Conservation (phyloP, 305 asterid species). For the Andrographis paniculata region DNA sequence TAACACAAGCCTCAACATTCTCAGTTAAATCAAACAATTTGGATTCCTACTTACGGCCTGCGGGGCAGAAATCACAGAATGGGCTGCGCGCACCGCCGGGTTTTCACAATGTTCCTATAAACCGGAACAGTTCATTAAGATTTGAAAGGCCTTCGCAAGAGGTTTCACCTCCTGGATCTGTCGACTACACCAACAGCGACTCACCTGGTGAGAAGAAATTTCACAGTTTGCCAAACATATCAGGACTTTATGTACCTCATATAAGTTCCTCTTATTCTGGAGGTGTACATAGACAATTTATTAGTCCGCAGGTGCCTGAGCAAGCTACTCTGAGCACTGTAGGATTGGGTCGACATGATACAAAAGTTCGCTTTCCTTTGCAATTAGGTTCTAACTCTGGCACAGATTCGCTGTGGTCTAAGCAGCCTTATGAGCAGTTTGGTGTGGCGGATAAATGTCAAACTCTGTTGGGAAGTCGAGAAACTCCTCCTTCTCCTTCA, state of each 20-base stretch:
- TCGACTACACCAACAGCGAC: constrained; percentile 30
- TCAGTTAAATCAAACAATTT: constrained; percentile 28
- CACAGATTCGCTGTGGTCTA: constrained; percentile 68
- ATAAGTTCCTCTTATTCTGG: constrained; percentile 35
- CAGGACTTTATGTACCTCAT: constrained; percentile 60
- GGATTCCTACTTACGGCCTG: constrained; percentile 42
- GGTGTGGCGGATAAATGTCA: constrained; percentile 90
- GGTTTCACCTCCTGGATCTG: constrained; percentile 37
- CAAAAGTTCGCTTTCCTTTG: constrained; percentile 33
- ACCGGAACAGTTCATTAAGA: constrained; percentile 68
- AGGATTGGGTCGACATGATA: constrained; percentile 39
- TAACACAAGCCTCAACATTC: constrained; percentile 32
- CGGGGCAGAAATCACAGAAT: constrained; percentile 49
- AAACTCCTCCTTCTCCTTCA: constrained; percentile 45
- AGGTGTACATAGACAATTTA: constrained; percentile 31
- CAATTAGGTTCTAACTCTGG: constrained; percentile 40
- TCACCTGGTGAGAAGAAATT: constrained; percentile 58
- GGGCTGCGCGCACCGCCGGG: constrained; percentile 86
- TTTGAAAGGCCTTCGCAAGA: constrained; percentile 42
- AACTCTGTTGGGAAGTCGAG: constrained; percentile 29
- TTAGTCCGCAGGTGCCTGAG: constrained; percentile 32
- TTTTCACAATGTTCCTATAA: constrained; percentile 60
- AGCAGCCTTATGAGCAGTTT: constrained; percentile 84
- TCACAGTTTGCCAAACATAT: constrained; percentile 81
- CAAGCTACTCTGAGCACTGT: constrained; percentile 22